Base-by-base conservation (phyloP, 805 yeast species). In the Yamadazyma akitaensis region DNA sequence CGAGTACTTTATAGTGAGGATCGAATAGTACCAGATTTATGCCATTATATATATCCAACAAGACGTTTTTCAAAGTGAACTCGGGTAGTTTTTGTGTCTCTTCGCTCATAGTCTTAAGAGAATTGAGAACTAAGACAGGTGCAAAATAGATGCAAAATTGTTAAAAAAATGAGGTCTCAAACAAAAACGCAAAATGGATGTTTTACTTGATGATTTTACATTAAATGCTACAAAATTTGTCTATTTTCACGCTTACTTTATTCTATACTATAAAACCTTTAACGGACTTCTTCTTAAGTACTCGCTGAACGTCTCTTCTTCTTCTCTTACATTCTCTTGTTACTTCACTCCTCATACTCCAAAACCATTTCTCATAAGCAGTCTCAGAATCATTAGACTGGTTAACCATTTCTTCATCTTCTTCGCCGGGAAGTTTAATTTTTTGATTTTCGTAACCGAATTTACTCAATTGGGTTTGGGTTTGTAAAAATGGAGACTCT, bases 401-500 rank as follows among this genome's bases (percentile, higher is more conserved):
- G 3, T 36, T 44, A 1, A 46, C 54, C 13, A 18, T 19, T 3
- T 47, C 54, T 9, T 46, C 51, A 10, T 57, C 61, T 17, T 49
- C 56, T 44, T 67, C 73, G 2, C 74, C 75, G 1, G 76, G 76
- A 38, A 72, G 60, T 26, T 51, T 55, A 16, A 64, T 49, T 8
- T 60, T 67, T 32, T 61, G 65, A 13, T 54, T 57, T 2, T 49
- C 49, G n/a, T 62, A 57, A 7, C 77, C 72, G 31, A 85, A 54
- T 56, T 81, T 84, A 48, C 77, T 79, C 40, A 89, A 62, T 61
- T 87, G 96, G 0, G 96, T 75, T 65, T 91, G 98, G 0, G 97
- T 84, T 42, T 79, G 80, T 52, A 92, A 70, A 66, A 88, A 92
- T 0, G 97, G 97, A 0, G 97, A 91, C 16, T 85, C 85, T 11